Percentiles rank a stretch among this genome's conserved stretches.
phyloP scores from a whole-genome alignment of 495 filamentous ascomycete genomes.

The Rostrohypoxylon terebratum region DNA sequence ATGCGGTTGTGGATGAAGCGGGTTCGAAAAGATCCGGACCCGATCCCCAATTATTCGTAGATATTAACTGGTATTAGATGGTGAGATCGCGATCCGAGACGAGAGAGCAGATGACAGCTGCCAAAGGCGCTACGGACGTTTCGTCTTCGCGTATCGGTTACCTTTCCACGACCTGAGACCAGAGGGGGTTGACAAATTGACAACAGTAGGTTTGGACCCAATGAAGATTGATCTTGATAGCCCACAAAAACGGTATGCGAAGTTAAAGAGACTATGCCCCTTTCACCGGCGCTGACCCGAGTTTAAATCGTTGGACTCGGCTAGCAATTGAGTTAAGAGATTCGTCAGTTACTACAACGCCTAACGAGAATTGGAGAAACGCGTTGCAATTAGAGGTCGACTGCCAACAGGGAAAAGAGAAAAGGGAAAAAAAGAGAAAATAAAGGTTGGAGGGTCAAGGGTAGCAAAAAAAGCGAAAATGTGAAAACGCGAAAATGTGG shows the following conservation, averaged over 20 bases:
- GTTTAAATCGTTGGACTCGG: constrained; percentile 26
- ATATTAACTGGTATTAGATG: constrained; percentile 15
- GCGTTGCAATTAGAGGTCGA: constrained; percentile 32
- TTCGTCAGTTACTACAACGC: constrained; percentile 30
- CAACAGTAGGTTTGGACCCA: constrained; percentile 34
- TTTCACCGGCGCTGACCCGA: constrained; percentile 31
- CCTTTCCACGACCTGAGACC: constrained; percentile 8
- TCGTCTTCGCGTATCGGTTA: constrained; percentile 24
- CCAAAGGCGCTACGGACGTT: constrained; percentile 22
- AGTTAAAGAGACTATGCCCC: constrained; percentile 19
- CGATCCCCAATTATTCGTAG: constrained; percentile 12
- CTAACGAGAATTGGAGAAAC: constrained; percentile 31
- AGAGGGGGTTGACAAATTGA: constrained; percentile 32
- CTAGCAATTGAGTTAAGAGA: constrained; percentile 34
- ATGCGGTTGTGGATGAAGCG: background rate
- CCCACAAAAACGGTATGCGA: constrained; percentile 24
- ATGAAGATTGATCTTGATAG: constrained; percentile 13
- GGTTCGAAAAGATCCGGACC: constrained; percentile 1
- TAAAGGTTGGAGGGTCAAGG: constrained; percentile 1
- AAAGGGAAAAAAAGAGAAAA: constrained; percentile 6
- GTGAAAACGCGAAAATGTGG: background rate
- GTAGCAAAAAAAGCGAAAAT: background rate
- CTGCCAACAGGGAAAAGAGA: constrained; percentile 4
- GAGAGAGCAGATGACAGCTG: constrained; percentile 6
- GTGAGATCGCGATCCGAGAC: constrained; percentile 4